A percentile compares a stretch with the other conserved stretches of the same genome.
phyloP scores from a whole-genome alignment of 495 filamentous ascomycete genomes.

The Cairneyella variabilis region DNA sequence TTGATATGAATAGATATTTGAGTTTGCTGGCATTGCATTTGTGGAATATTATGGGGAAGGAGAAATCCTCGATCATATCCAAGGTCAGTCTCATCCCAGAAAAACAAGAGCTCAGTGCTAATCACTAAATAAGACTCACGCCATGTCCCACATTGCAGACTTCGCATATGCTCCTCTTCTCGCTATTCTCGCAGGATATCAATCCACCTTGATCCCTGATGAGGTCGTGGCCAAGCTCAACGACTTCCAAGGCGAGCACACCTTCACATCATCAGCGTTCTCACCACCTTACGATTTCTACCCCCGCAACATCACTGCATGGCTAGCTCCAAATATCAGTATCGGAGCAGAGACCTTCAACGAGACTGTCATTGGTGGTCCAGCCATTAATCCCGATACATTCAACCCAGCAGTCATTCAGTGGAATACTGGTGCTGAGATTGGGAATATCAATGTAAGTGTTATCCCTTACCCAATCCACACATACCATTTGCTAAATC shows the following conservation, averaged over 20 bases:
- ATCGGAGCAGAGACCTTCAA: constrained; percentile 38
- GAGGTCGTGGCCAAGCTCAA: constrained; percentile 22
- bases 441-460: constrained; percentile 18
- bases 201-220: constrained; percentile 26
- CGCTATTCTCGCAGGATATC: constrained; percentile 29
- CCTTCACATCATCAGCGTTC: constrained; percentile 31
- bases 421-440: constrained; percentile 30
- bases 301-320: constrained; percentile 37
- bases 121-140: constrained; percentile 19
- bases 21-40: constrained; percentile 34
- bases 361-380: constrained; percentile 35
- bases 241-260: constrained; percentile 35
- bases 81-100: neutral
- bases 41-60: constrained; percentile 35
- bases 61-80: constrained; percentile 18
- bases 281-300: constrained; percentile 38
- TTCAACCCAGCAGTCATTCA: constrained; percentile 40
- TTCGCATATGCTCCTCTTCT: constrained; percentile 37
- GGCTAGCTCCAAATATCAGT: constrained; percentile 35
- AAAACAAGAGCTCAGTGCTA: neutral
- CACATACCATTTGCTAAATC: neutral
- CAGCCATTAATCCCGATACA: constrained; percentile 29
- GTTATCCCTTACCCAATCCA: too few species aligned
- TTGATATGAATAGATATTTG: constrained; percentile 40
- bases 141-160: constrained; percentile 36